phyloP scores from a whole-genome alignment of 2,329 filamentous ascomycete species.

The Fusarium nelsonii region DNA sequence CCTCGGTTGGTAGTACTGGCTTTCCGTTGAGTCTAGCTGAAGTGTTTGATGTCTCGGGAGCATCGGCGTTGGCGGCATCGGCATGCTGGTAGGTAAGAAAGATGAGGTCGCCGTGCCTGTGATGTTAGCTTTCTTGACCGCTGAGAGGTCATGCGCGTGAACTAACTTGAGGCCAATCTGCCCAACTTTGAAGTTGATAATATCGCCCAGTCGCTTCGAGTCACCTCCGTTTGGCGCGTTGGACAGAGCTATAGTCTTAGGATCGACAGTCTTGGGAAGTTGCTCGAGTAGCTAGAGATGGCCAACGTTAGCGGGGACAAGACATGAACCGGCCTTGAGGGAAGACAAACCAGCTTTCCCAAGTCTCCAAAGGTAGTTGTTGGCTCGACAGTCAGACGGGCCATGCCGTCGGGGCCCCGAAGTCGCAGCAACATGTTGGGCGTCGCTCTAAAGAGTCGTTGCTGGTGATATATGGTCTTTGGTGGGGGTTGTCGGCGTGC shows the following conservation, averaged over 20 bases:
- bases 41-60: constrained; percentile 54
- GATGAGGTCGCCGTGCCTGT: constrained; percentile 86
- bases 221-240: constrained; percentile 71
- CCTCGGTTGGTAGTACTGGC: constrained; percentile 76
- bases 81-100: constrained; percentile 83
- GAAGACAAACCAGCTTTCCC: constrained; percentile 62
- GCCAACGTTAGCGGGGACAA: constrained; percentile 31
- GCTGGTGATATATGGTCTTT: constrained; percentile 13
- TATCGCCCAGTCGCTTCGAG: constrained; percentile 69
- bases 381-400: constrained; percentile 83
- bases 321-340: neutral
- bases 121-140: constrained; percentile 10
- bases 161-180: constrained; percentile 71
- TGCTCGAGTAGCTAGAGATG: constrained; percentile 65
- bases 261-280: constrained; percentile 72
- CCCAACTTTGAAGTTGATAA: constrained; percentile 66
- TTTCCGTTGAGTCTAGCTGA: constrained; percentile 83
- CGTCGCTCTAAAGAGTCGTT: constrained; percentile 13
- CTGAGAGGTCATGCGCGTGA: neutral
- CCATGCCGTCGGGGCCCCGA: constrained; percentile 91
- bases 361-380: constrained; percentile 78
- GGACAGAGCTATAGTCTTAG: constrained; percentile 70
- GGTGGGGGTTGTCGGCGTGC: constrained; percentile 28
- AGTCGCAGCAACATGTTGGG: constrained; percentile 83
- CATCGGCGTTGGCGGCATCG: constrained; percentile 53